These are phyloP conservation scores for Aspergillus sclerotialis DNA, from an alignment of 2,329 filamentous ascomycete genomes.

Conservation along the genomic window DNA sequence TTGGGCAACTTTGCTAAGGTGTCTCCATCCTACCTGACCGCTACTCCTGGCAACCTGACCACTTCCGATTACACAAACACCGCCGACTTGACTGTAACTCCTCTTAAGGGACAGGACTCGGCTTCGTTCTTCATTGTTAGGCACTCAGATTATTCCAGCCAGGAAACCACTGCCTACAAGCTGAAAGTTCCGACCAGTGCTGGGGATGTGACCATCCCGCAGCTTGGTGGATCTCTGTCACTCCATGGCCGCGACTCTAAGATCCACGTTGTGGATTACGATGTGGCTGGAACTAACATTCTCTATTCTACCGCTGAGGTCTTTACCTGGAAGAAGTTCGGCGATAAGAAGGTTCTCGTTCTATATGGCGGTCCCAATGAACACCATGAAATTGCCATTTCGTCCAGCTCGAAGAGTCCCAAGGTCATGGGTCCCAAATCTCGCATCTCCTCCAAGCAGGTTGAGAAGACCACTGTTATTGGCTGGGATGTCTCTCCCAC, in stretches of 20 bases:
- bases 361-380: slow-evolving; percentile 35
- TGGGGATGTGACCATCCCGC: slow-evolving; percentile 34
- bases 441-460: slow-evolving; percentile 21
- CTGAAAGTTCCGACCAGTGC: slow-evolving; percentile 48
- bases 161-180: slow-evolving; percentile 53
- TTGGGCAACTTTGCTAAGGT: slow-evolving; percentile 68
- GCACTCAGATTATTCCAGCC: slow-evolving; percentile 59
- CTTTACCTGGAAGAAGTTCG: slow-evolving; percentile 52
- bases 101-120: slow-evolving; percentile 49
- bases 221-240: slow-evolving; percentile 31
- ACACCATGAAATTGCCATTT: slow-evolving; percentile 36
- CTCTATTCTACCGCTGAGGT: slow-evolving; percentile 40
- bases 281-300: slow-evolving; percentile 32
- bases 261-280: slow-evolving; percentile 37
- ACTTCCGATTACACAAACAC: slow-evolving; percentile 45
- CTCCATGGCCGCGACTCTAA: slow-evolving; percentile 39
- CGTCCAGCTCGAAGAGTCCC: slow-evolving; percentile 17
- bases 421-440: slow-evolving; percentile 28
- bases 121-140: slow-evolving; percentile 56
- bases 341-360: slow-evolving; percentile 44
- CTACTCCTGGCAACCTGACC: slow-evolving; percentile 43
- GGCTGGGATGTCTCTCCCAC: slow-evolving; percentile 52
- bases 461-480: slow-evolving; percentile 22
- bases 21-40: slow-evolving; percentile 61
- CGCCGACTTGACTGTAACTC: slow-evolving; percentile 53